Percentiles rank a stretch among this genome's conserved stretches.
These are phyloP conservation scores for Penicillium sp. DNA, from an alignment of 2,329 filamentous ascomycete species.

Conservation along the genomic window DNA sequence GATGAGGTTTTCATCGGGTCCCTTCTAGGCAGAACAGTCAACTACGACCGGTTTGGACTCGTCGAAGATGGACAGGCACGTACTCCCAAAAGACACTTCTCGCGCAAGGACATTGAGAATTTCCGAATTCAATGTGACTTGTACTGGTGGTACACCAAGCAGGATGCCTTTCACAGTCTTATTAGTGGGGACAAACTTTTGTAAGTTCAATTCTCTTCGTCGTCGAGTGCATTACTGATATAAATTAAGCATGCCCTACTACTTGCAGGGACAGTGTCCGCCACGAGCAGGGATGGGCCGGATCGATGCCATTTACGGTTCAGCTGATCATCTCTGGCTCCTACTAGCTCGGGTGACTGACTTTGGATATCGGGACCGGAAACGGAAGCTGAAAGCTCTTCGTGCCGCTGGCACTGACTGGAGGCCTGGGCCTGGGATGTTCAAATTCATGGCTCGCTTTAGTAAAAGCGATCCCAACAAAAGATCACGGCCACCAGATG, in stretches of 20 bases:
- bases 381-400: slow-evolving; percentile 67
- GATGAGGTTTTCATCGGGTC: slow-evolving; percentile 55
- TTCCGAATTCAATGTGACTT: slow-evolving; percentile 80
- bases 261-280: slow-evolving; percentile 78
- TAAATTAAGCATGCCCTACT: slow-evolving; percentile 64
- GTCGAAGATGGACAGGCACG: slow-evolving; percentile 35
- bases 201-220: slow-evolving; percentile 51
- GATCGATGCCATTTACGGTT: slow-evolving; percentile 75
- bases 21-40: slow-evolving; percentile 54
- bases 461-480: slow-evolving; percentile 9
- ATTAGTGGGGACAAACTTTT: slow-evolving; percentile 79
- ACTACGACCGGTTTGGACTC: slow-evolving; percentile 55
- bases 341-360: slow-evolving; percentile 72
- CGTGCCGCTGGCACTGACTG: slow-evolving; percentile 55
- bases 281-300: slow-evolving; percentile 75
- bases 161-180: slow-evolving; percentile 87
- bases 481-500: slow-evolving; percentile 9
- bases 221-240: slow-evolving; percentile 21
- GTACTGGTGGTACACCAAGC: slow-evolving; percentile 94
- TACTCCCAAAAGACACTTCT: slow-evolving; percentile 34
- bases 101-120: slow-evolving; percentile 62
- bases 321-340: slow-evolving; percentile 80
- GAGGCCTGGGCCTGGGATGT: slow-evolving; percentile 51
- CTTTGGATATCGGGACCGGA: slow-evolving; percentile 71
- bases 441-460: slow-evolving; percentile 35